Evolutionary conservation across 2,329 filamentous ascomycete species (phyloP), one percentile per base, ranked within the genome.

Genomic region (Tolypocladium ophioglossoides): DNA sequence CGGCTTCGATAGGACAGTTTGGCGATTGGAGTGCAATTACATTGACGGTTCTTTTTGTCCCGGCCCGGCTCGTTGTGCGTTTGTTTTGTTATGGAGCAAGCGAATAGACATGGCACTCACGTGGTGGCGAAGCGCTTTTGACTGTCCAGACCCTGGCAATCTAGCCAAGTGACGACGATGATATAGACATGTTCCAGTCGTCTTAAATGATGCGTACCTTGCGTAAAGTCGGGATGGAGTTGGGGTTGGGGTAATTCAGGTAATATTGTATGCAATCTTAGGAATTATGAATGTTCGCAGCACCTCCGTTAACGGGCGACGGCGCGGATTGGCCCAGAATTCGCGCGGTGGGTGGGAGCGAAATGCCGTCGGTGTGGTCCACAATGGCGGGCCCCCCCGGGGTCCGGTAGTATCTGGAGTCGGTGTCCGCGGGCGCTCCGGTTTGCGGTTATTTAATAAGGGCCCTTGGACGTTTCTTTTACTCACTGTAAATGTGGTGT

Each of bases 21-120:
- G 74, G 74, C 74, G 73, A 76, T 71, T 71, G 74, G 73, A 73
- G 73, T 76, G 74, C 68, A 74, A 72, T 74, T 72, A 70, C 68
- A 68, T 69, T 61, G 64, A 64, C 66, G 63, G 58, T 65, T 59
- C 59, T 58, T 55, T 56, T 48, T 40, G 32, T 30, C 20, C 38
- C 50, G 12, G 11, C 51, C 30, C 8, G 18, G 16, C 44, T 32
- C 39, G 18, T 7, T 35, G 20, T n/a, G 51, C n/a, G 51, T 30
- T 46, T 46, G 14, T 38, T n/a, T 38, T n/a, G 37, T 27, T 39
- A 27, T 51, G 49, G 30, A 51, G 49, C 49, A 14, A 40, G 49
- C 49, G 20, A 51, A 39, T 50, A 50, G 49, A 50, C 35, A 7
- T 27, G 49, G 20, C 20, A 39, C 49, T 39, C 49, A 39, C 35